Evolutionary conservation across 78 protist species (phyloP), one percentile per base, ranked within the genome.

Genomic region (Pigoraptor vietnamica): DNA sequence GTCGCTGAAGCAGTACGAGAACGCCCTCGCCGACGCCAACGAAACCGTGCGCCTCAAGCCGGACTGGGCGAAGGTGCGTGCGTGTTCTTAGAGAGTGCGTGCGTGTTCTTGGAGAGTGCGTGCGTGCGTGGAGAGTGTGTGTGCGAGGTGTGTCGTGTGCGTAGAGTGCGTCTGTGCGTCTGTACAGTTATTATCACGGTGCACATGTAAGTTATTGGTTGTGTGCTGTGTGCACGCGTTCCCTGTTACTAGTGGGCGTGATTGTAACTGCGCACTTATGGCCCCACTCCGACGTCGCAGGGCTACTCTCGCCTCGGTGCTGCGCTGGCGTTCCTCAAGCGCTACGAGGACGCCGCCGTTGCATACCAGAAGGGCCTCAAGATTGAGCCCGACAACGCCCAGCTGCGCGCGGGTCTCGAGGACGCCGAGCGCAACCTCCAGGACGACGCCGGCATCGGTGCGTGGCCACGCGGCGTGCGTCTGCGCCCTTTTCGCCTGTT

Each of bases 21-120:
- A 2, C 25, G 82, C 89, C 37, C 34, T 91, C 35, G 83, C 0
- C 24, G 89, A 81, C 21, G 92, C 92, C 37, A 84, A 91, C 29
- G 36, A 2, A 24, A 0, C 25, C 35, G 1, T 91, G 36, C 67
- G 2, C n/a, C 38, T 90, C 40, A 9, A 81, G 32, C 92, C 92
- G 10, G 81, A 35, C 81, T 90, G 92, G 92, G 39, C 67, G 32
- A 82, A 67, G 90, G 92, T 86, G 23, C n/a, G 81, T 34, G n/a
- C 92, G 6, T n/a, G n/a, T n/a, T n/a, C n/a, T n/a, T n/a, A n/a
- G n/a, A n/a, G n/a, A n/a, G n/a, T n/a, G n/a, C n/a, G n/a, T n/a
- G n/a, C n/a, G n/a, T n/a, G n/a, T n/a, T n/a, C n/a, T n/a, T n/a
- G n/a, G n/a, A n/a, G n/a, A n/a, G n/a, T n/a, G n/a, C n/a, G n/a